A percentile compares a stretch with the other conserved stretches of the same genome.
Evolutionary conservation across 1,139 yeast species (phyloP).

Genomic region (Diutina scorzettiae): DNA sequence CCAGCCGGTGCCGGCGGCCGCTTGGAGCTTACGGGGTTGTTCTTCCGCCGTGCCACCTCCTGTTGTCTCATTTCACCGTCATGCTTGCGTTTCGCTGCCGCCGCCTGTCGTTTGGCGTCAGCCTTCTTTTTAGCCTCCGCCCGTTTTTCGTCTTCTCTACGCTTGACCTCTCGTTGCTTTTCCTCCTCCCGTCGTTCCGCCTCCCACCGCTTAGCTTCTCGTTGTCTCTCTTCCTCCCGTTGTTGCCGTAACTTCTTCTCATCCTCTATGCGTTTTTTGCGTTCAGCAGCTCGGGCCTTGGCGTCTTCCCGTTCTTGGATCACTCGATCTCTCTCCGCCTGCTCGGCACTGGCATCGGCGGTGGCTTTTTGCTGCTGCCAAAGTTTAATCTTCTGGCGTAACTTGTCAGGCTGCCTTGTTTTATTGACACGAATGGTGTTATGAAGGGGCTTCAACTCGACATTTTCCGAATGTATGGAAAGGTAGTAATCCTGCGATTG

Average conservation of each 20-base stretch:
- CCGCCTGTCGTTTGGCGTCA: not conserved
- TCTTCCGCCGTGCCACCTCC: not conserved
- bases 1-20: not conserved
- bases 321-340: not conserved
- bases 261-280: not conserved
- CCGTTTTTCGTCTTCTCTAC: not conserved
- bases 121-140: not conserved
- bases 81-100: too few relatives aligned
- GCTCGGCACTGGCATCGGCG: not conserved
- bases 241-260: not conserved
- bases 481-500: not conserved
- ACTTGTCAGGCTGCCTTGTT: slow-evolving; percentile 47
- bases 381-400: slow-evolving; percentile 43
- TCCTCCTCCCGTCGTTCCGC: too few relatives aligned
- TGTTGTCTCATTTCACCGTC: not conserved
- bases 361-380: slow-evolving; percentile 44
- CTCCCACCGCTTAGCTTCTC: not conserved
- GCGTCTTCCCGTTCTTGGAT: not conserved
- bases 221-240: not conserved
- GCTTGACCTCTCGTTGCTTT: not conserved
- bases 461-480: not conserved
- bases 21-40: not conserved
- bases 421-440: slow-evolving; percentile 78
- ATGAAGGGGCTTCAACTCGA: slow-evolving; percentile 28
- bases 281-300: not conserved